Base-by-base conservation (phyloP, 495 filamentous ascomycete genomes). In the Neurospora sp. region DNA sequence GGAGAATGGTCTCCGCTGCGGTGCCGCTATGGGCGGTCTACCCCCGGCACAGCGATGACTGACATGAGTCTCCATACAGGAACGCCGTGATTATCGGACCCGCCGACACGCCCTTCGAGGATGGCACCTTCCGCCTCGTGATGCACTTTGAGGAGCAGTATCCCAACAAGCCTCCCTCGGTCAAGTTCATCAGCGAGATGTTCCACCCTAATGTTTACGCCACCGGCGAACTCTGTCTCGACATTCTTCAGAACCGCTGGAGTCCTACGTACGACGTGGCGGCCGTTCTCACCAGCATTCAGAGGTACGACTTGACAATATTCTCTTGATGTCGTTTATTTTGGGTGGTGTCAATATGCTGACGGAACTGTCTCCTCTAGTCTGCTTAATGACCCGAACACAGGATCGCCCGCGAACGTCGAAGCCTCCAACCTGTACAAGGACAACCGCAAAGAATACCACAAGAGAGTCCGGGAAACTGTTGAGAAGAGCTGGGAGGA, bases 401-500 rank as follows among this genome's bases (percentile, higher is more conserved):
- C 96, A 42, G 94, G 93, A 38, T 97, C 94, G 3, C 96, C 96
- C 3, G 96, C 96, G 70, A 99, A 99, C 78, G 96, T 98, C 73
- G 96, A 99, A 83, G 96, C 96, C 20, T 97, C 94, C 23, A 99
- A 98, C 82, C 89, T 99, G 2, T 99, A 97, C 88, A 98, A 98
- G 79, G 96, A 99, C 78, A 98, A 98, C 80, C 89, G 94, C 74
- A 91, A 94, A 78, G 96, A 99, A 81, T 99, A 99, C 78, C 91
- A 90, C 14, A 99, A 99, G 85, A 88, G 95, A 27, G 96, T 99
- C 23, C 87, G 93, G 59, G 96, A 98, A 84, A 97, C 95, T 1
- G 96, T 99, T 20, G 96, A 99, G 87, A 98, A 97, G 87, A 98
- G 94, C 84, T 98, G 96, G 96, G 95, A 98, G 71, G 95, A 96